Conservation (phyloP, 2,329 filamentous ascomycete genomes). For the Blastomyces emzantsi region DNA sequence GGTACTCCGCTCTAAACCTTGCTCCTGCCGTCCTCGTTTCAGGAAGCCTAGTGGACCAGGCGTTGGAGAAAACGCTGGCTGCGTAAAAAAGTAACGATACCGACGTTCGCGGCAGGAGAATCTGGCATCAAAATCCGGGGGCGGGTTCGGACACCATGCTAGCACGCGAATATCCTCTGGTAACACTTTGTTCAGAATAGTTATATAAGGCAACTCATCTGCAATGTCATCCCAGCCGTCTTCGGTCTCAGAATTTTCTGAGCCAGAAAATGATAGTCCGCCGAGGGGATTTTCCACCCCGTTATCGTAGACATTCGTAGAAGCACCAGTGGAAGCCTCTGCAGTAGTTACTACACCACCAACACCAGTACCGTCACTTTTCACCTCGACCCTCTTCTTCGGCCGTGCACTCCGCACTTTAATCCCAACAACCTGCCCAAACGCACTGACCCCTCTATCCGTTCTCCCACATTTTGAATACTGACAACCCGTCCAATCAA, state of each 20-base stretch:
- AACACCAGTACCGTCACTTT: neutral
- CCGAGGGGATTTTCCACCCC: slow-evolving; percentile 14
- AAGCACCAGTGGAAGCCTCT: slow-evolving; percentile 14
- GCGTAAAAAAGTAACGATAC: slow-evolving; percentile 97
- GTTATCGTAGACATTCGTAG: slow-evolving; percentile 17
- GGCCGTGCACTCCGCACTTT: slow-evolving; percentile 72
- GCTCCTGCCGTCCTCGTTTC: slow-evolving; percentile 21
- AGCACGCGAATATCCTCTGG: slow-evolving; percentile 83
- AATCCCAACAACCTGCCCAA: slow-evolving; percentile 87
- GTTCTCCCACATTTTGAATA: slow-evolving; percentile 95
- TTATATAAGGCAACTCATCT: slow-evolving; percentile 77
- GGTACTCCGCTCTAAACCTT: slow-evolving; percentile 16
- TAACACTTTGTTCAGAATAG: slow-evolving; percentile 75
- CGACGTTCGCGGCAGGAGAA: slow-evolving; percentile 87
- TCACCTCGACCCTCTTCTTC: slow-evolving; percentile 26
- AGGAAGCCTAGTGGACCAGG: slow-evolving; percentile 47
- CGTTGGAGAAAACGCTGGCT: slow-evolving; percentile 70
- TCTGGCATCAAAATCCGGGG: slow-evolving; percentile 72
- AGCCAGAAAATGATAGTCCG: slow-evolving; percentile 17
- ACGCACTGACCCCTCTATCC: slow-evolving; percentile 87
- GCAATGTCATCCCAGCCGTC: slow-evolving; percentile 54
- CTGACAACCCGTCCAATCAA: slow-evolving; percentile 76
- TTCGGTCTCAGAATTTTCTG: slow-evolving; percentile 26
- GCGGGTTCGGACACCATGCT: slow-evolving; percentile 83
- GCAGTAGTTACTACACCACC: slow-evolving; percentile 16